Evolutionary conservation across 257 asterid genomes (phyloP).

Genomic region (Solanum dulcamara): DNA sequence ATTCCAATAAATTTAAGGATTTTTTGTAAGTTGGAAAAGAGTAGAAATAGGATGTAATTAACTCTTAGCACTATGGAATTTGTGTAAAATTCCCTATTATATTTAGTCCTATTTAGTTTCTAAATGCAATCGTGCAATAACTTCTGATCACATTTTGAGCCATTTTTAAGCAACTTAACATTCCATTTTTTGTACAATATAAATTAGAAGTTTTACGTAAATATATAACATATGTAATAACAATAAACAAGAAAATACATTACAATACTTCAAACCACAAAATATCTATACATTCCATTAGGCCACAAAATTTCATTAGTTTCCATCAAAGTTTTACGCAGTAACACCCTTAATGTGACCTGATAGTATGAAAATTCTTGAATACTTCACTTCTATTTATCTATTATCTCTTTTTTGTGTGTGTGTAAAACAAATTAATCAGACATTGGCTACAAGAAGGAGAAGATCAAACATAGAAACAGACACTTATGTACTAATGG

Average conservation of each 20-base stretch:
- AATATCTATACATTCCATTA: not conserved
- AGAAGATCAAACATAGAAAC: slow-evolving; percentile 52
- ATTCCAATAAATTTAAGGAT: too few relatives aligned
- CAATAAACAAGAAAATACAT: not conserved
- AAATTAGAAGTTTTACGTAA: not conserved
- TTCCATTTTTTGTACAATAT: not conserved
- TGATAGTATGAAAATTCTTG: not conserved
- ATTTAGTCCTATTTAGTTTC: not conserved
- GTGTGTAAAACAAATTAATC: not conserved
- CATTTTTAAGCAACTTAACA: not conserved
- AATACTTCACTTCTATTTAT: not conserved
- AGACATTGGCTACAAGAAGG: slow-evolving; percentile 48
- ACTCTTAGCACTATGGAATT: too few relatives aligned
- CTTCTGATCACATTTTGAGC: not conserved
- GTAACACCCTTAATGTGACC: not conserved
- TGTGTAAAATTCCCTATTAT: too few relatives aligned
- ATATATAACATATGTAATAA: not conserved
- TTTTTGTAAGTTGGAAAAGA: too few relatives aligned
- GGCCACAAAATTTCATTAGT: not conserved
- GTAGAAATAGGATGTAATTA: too few relatives aligned
- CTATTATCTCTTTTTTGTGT: not conserved
- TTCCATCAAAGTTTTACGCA: not conserved
- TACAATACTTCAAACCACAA: not conserved
- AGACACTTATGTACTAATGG: slow-evolving; percentile 61
- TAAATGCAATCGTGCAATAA: not conserved